Percentiles rank a stretch among this genome's conserved stretches.
phyloP scores from a whole-genome alignment of 805 yeast species.

The Metschnikowia anglica region DNA sequence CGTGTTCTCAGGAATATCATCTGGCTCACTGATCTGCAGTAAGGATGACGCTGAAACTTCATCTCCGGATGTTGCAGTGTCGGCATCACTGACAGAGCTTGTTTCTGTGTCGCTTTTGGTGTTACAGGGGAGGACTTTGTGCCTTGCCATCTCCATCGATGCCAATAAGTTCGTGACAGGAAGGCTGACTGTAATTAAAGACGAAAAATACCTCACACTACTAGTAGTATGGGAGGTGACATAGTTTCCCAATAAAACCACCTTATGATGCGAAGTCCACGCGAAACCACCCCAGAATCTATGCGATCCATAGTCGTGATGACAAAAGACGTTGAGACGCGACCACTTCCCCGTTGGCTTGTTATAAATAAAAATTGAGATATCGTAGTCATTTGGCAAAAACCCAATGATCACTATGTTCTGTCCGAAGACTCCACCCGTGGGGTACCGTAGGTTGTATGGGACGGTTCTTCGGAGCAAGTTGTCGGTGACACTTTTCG shows the following conservation, averaged over 20 bases:
- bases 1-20: conserved; percentile 21
- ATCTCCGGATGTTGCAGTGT: conserved; percentile 15
- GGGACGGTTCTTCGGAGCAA: conserved; percentile 38
- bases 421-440: conserved; percentile 65
- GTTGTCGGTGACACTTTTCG: conserved; percentile 1
- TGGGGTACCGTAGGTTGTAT: conserved; percentile 50
- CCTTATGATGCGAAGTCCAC: conserved; percentile 79
- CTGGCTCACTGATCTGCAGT: conserved; percentile 18
- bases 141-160: conserved; percentile 41
- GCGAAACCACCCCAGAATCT: conserved; percentile 66
- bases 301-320: conserved; percentile 54
- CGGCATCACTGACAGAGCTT: conserved; percentile 15
- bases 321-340: conserved; percentile 51
- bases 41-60: conserved; percentile 13
- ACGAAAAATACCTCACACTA: conserved; percentile 47
- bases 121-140: conserved; percentile 7
- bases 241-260: conserved; percentile 56
- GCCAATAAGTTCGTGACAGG: conserved; percentile 54
- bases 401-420: conserved; percentile 64
- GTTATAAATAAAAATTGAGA: conserved; percentile 51
- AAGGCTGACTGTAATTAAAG: conserved; percentile 50
- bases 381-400: conserved; percentile 46
- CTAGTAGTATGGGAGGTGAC: conserved; percentile 47
- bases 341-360: conserved; percentile 63
- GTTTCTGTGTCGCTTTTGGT: conserved; percentile 8